Percentiles rank a stretch among this genome's conserved stretches.
Evolutionary conservation across 148 eudicot genomes (phyloP).

Genomic region (Amaranthus cruentus): DNA sequence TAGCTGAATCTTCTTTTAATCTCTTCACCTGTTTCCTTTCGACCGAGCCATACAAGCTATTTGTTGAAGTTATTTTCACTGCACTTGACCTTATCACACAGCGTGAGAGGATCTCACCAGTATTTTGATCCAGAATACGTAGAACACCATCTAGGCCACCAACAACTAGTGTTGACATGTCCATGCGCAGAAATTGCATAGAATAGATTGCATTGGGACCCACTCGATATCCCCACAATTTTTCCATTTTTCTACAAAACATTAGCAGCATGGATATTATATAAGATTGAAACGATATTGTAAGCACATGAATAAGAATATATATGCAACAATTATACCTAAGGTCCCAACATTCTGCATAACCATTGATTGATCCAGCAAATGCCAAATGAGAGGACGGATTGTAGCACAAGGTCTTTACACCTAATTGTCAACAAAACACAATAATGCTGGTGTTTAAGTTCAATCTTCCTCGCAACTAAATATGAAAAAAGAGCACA

Average conservation of each 20-base stretch:
- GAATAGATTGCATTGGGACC: constrained; percentile 65
- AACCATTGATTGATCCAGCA: constrained; percentile 64
- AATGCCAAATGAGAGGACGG: constrained; percentile 55
- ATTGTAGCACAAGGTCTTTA: constrained; percentile 55
- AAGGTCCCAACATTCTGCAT: constrained; percentile 77
- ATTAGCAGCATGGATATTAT: not conserved
- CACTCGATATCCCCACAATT: constrained; percentile 46
- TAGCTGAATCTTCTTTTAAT: constrained; percentile 38
- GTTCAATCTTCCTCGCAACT: too few species aligned
- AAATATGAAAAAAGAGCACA: too few species aligned
- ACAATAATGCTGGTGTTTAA: not conserved
- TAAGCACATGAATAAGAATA: not conserved
- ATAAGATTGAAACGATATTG: constrained; percentile 1
- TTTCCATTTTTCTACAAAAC: constrained; percentile 41
- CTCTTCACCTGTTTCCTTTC: constrained; percentile 49
- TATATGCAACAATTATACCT: constrained; percentile 37
- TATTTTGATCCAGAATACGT: constrained; percentile 56
- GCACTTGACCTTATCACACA: constrained; percentile 39
- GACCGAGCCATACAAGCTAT: constrained; percentile 30
- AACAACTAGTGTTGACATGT: constrained; percentile 50
- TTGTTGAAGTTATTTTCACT: constrained; percentile 15
- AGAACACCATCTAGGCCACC: constrained; percentile 85
- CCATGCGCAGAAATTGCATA: constrained; percentile 51
- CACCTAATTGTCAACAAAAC: constrained; percentile 32
- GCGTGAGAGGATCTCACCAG: constrained; percentile 54